Evolutionary conservation across 2,329 filamentous ascomycete genomes (phyloP), one percentile per base, ranked within the genome.

Genomic region (Coniochaeta hoffmannii): DNA sequence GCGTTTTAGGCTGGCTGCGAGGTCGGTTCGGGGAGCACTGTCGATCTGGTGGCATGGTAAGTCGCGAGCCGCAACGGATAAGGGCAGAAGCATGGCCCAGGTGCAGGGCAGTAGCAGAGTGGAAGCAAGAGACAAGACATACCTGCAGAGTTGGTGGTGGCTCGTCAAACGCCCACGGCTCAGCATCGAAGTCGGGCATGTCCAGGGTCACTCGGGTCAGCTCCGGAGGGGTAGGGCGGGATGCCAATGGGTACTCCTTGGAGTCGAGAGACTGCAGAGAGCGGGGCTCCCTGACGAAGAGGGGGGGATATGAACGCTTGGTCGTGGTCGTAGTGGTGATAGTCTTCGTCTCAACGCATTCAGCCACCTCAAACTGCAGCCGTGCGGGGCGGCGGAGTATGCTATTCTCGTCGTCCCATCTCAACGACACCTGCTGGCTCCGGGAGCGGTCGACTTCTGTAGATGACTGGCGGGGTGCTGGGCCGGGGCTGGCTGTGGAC

Each of bases 281-380:
- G 54, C 83, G 82, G 24, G 90, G 87, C 57, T 89, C 82, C 61
- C 84, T 85, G 62, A 96, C 83, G 55, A 89, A 78, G 56, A 97
- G 77, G n/a, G 90, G 90, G 50, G 93, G 92, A 62, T 94, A 95
- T 71, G 71, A 90, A 79, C 69, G 86, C 61, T 90, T 89, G 1
- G 92, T 95, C 0, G 90, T 96, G 0, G 91, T 97, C 0, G 92
- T 97, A 0, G 93, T 97, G 1, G 92, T 96, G 59, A 96, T 84
- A 11, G 82, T 86, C 68, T 83, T 86, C 15, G 83, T 86, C 71
- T 86, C 83, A 65, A 86, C 80, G 61, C 82, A 86, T 64, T 86
- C 82, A 58, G 80, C 80, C 50, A 86, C 73, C 59, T 82, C 79
- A 61, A 86, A 79, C 63, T 82, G 79, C 54, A 76, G 66, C 32